These are phyloP conservation scores for Sequoia sempervirens DNA, from an alignment of 75 land plant species.

Conservation along the genomic window DNA sequence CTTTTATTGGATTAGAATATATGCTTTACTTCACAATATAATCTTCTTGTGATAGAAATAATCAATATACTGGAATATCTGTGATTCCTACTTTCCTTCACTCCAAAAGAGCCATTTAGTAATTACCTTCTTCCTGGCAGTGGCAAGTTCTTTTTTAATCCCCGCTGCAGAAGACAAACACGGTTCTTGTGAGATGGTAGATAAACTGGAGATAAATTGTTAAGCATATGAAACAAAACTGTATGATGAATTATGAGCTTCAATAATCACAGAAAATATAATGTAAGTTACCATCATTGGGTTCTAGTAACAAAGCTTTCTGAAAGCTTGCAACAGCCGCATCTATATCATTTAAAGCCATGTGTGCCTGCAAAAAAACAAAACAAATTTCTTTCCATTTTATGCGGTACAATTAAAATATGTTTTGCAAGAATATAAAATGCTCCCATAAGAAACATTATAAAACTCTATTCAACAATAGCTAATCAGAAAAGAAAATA, in stretches of 20 bases:
- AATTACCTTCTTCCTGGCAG: conserved; percentile 78
- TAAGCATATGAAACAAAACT: background rate
- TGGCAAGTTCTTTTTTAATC: conserved; percentile 80
- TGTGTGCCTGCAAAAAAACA: conserved; percentile 63
- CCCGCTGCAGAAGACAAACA: conserved; percentile 49
- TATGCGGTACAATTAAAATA: background rate
- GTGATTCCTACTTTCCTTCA: background rate
- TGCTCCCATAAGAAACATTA: background rate
- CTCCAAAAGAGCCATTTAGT: background rate
- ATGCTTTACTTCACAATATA: background rate
- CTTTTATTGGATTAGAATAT: background rate
- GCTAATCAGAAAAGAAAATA: background rate
- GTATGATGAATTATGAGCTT: background rate
- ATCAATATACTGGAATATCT: background rate
- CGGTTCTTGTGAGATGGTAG: background rate
- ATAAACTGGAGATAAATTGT: background rate
- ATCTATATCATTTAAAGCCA: conserved; percentile 86
- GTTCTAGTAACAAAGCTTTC: conserved; percentile 80
- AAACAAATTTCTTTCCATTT: background rate
- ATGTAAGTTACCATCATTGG: conserved; percentile 77
- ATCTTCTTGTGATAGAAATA: background rate
- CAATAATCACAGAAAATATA: background rate
- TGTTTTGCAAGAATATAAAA: background rate
- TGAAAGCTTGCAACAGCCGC: conserved; percentile 81
- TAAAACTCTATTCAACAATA: background rate